Evolutionary conservation across 2,329 filamentous ascomycete genomes (phyloP), one percentile per base, ranked within the genome.

Genomic region (Leptographium wingfieldii): DNA sequence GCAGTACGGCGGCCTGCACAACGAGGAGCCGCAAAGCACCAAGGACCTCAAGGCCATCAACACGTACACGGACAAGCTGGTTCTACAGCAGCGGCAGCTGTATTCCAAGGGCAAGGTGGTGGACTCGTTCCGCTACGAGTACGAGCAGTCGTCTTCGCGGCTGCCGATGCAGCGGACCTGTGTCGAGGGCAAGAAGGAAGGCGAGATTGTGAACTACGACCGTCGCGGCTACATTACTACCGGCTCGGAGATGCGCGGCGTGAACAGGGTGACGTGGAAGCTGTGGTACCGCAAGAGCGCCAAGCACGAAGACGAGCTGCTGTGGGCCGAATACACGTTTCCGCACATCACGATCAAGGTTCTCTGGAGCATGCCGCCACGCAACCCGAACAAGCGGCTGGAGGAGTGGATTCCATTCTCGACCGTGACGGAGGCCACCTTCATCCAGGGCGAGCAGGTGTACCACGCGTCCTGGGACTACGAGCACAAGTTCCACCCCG

Each of bases 371-470:
- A 76, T 76, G 35, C 77, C 78, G 59, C 77, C 78, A 3, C 71
- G 74, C 46, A 73, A 73, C 22, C 75, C 76, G 63, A 73, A 76
- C 3, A 75, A 80, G 63, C 79, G 77, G 66, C 71, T 76, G 60
- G 76, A 81, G 55, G 72, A 74, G 56, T 81, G 79, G 77, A 80
- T 81, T 58, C 79, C 79, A 7, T 77, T 79, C 62, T 74, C 78
- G 22, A 77, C 78, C 57, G 77, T 81, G 2, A 79, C 75, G 4
- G 76, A 80, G 66, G 79, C 79, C 5, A 80, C 76, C 0, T 81
- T 81, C 61, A 75, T 80, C 3, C 74, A 80, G 61, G 77, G 74
- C 9, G 69, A 76, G 9, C 75, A 81, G 63, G 74, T 80, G 2
- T 81, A 77, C 62, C 76, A 81, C 65, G 76, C 76, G 59, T 73